Evolutionary conservation across 176 grass and related monocot genomes (phyloP).

Genomic region (Rhynchospora tenuis): DNA sequence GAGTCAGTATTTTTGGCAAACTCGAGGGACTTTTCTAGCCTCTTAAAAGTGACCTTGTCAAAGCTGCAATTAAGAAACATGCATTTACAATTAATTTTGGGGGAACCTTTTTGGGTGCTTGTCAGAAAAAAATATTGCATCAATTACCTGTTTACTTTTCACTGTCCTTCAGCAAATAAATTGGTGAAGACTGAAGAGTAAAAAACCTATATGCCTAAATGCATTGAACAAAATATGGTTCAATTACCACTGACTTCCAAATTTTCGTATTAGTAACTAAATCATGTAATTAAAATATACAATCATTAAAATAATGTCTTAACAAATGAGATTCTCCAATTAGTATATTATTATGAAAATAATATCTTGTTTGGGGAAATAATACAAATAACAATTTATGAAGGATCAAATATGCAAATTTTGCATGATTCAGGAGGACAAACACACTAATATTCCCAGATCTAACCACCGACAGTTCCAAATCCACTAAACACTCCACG

Average conservation of each 20-base stretch:
- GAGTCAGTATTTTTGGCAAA: constrained; percentile 45
- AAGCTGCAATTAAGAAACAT: constrained; percentile 45
- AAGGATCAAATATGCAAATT: not conserved
- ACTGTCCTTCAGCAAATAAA: not conserved
- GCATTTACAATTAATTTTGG: not conserved
- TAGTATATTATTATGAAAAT: too few relatives aligned
- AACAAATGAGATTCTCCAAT: too few relatives aligned
- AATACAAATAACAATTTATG: not conserved
- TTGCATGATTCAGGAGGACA: not conserved
- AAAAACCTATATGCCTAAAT: not conserved
- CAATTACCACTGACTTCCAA: not conserved
- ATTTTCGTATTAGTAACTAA: not conserved
- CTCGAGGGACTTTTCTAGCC: constrained; percentile 47
- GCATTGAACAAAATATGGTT: not conserved
- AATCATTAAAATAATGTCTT: not conserved
- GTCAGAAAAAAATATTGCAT: not conserved
- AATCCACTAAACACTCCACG: not conserved
- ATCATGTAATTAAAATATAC: not conserved
- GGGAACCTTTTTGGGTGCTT: not conserved
- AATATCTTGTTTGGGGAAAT: not conserved
- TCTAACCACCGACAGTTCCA: constrained; percentile 11
- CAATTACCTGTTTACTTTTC: too few relatives aligned
- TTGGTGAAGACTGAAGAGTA: constrained; percentile 3
- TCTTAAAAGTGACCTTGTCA: constrained; percentile 84
- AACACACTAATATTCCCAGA: constrained; percentile 5